phyloP scores from a whole-genome alignment of 441 rosid genomes.

The Mallotus repandus region DNA sequence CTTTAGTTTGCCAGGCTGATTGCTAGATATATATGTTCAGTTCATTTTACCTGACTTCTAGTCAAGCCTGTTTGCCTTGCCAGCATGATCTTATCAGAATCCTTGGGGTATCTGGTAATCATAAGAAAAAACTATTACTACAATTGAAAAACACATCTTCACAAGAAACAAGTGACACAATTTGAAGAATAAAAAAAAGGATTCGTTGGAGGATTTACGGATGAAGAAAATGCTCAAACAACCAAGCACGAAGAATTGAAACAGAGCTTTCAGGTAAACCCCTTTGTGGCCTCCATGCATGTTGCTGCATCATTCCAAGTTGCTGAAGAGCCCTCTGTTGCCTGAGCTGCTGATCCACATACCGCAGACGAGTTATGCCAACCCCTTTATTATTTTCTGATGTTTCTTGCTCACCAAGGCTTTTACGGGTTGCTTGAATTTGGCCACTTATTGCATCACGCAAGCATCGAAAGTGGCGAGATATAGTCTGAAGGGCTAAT shows the following conservation, averaged over 20 bases:
- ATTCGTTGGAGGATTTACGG: conserved; percentile 55
- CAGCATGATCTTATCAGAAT: conserved; percentile 89
- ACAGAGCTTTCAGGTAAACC: conserved; percentile 96
- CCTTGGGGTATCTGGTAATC: conserved; percentile 81
- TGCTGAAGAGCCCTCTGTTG: conserved; percentile 88
- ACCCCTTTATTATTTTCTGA: conserved; percentile 60
- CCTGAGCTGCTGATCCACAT: conserved; percentile 92
- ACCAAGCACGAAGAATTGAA: conserved; percentile 94
- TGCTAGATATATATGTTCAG: conserved; percentile 7
- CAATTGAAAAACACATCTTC: conserved; percentile 1
- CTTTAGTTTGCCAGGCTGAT: conserved; percentile 8
- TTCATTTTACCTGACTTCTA: conserved; percentile 77
- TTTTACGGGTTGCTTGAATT: conserved; percentile 54
- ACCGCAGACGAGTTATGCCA: conserved; percentile 75
- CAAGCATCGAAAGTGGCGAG: conserved; percentile 91
- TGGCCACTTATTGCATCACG: conserved; percentile 77
- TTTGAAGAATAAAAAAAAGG: conserved; percentile 3
- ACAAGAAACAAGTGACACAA: not conserved
- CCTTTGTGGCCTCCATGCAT: conserved; percentile 95
- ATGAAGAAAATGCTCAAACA: conserved; percentile 97
- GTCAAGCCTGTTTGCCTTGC: conserved; percentile 97
- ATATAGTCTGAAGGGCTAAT: conserved; percentile 87
- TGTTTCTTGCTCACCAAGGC: conserved; percentile 82
- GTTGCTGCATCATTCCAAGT: conserved; percentile 88
- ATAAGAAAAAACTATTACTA: conserved; percentile 10